Evolutionary conservation across 176 grass and related monocot genomes (phyloP), one percentile per base, ranked within the genome.

Genomic region (Bothriochloa decipiens): DNA sequence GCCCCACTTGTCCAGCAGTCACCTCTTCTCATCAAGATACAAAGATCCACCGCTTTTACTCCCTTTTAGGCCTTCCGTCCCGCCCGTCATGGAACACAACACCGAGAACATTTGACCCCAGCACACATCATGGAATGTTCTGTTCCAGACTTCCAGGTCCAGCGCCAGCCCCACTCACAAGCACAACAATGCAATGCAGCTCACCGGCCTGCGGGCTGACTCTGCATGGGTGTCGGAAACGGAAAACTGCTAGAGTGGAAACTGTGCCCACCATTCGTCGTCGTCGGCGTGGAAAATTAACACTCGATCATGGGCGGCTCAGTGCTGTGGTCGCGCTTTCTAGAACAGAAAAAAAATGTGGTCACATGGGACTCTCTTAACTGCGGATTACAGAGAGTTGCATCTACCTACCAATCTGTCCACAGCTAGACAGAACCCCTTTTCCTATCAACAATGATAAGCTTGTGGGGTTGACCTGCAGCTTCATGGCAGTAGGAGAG

Each of bases 101-200:
- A 13, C 42, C 22, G n/a, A 29, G 62, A 80, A 35, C 4, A 13
- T 12, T 66, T 33, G 26, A 47, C 61, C 25, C 37, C 20, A 58
- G 20, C 55, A n/a, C 2, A 58, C 52, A 45, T 12, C 12, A 32
- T 29, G 85, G 60, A 81, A 75, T 43, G 58, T 87, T 55, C 71
- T 41, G 32, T 52, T 28, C 17, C 11, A 6, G 35, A 22, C 52
- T 55, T 40, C 35, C 27, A 8, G 18, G 58, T 72, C 67, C 58
- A 41, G 20, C 12, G 18, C 78, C 29, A 37, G 20, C 12, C 28
- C 78, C 29, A 37, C 64, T 52, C 6, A 32, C 29, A 2, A 43
- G 27, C 8, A 22, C 55, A 8, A 7, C 55, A 45, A 22, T 40
- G 37, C 37, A 40, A 8, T 40, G 37, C 37, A 8, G 7, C 16